These are phyloP conservation scores for Microcos paniculata DNA, from an alignment of 345 rosid genomes.

Conservation along the genomic window DNA sequence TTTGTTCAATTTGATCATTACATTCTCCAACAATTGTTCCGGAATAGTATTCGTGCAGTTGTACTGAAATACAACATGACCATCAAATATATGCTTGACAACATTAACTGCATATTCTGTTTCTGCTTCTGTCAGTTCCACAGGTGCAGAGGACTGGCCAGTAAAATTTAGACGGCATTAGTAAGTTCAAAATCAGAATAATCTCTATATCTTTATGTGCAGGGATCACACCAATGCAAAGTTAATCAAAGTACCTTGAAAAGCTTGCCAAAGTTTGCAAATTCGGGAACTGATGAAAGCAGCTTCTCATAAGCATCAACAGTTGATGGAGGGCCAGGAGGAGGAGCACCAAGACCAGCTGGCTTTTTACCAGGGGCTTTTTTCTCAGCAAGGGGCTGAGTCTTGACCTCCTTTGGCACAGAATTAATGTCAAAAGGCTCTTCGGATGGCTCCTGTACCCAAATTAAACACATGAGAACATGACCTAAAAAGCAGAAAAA, in stretches of 20 bases:
- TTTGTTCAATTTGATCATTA: slow-evolving; percentile 31
- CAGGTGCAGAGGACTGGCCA: slow-evolving; percentile 77
- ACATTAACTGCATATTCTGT: slow-evolving; percentile 95
- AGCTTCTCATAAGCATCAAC: slow-evolving; percentile 80
- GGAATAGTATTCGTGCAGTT: slow-evolving; percentile 96
- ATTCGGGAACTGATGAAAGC: slow-evolving; percentile 80
- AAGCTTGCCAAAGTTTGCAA: slow-evolving; percentile 77
- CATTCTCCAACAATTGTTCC: slow-evolving; percentile 92
- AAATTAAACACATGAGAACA: slow-evolving; percentile 26
- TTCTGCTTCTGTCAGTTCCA: slow-evolving; percentile 97
- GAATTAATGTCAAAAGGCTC: slow-evolving; percentile 76
- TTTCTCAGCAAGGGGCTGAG: slow-evolving; percentile 88
- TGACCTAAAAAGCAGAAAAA: slow-evolving; percentile 18
- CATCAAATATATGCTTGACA: slow-evolving; percentile 86
- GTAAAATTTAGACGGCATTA: slow-evolving; percentile 20
- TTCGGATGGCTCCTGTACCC: slow-evolving; percentile 75
- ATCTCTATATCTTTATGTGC: not conserved
- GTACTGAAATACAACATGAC: slow-evolving; percentile 91
- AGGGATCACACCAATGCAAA: slow-evolving; percentile 9
- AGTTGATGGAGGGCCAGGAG: slow-evolving; percentile 60
- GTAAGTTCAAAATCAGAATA: slow-evolving; percentile 9
- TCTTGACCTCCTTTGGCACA: slow-evolving; percentile 85
- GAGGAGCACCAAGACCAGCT: slow-evolving; percentile 77
- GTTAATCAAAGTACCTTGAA: slow-evolving; percentile 63
- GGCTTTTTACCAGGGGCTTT: slow-evolving; percentile 92